Evolutionary conservation across 2,329 filamentous ascomycete species (phyloP).

Genomic region (Elsinoe fawcettii): DNA sequence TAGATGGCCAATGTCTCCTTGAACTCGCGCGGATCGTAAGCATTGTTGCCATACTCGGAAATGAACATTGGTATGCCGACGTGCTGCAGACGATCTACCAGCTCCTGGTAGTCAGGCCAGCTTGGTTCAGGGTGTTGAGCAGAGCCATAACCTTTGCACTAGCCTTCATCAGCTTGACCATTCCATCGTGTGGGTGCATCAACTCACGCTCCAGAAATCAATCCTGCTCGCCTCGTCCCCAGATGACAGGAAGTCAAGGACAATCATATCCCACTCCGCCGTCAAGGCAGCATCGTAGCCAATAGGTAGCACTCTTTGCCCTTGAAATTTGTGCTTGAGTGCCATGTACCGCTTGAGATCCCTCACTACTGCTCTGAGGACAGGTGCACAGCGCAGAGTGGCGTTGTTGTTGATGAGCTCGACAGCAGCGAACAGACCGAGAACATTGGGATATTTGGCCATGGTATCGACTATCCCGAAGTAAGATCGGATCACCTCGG

Average conservation of each 20-base stretch:
- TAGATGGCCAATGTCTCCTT: too few species aligned
- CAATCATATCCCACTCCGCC: background rate
- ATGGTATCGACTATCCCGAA: slow-evolving; percentile 2
- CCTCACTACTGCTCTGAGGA: slow-evolving; percentile 18
- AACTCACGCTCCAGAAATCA: slow-evolving; percentile 17
- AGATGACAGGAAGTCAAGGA: slow-evolving; percentile 17
- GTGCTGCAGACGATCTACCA: too few species aligned
- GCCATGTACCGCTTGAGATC: slow-evolving; percentile 19
- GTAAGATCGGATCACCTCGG: background rate
- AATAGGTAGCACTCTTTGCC: slow-evolving; percentile 18
- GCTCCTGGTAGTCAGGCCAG: too few species aligned
- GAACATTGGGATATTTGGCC: slow-evolving; percentile 16
- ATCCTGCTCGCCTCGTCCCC: background rate
- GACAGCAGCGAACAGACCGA: slow-evolving; percentile 15
- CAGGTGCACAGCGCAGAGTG: slow-evolving; percentile 14
- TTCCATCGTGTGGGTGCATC: too few species aligned
- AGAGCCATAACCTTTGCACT: too few species aligned
- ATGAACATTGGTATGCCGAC: too few species aligned
- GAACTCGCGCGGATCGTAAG: too few species aligned
- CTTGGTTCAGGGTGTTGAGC: too few species aligned
- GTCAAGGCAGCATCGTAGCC: slow-evolving; percentile 14
- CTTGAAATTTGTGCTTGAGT: slow-evolving; percentile 10
- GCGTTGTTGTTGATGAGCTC: slow-evolving; percentile 15
- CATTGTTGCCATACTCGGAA: too few species aligned
- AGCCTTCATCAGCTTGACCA: too few species aligned